A percentile compares a stretch with the other conserved stretches of the same genome.
Conservation (phyloP, 2,329 filamentous ascomycete genomes). For the Mycosphaerella arachidis region DNA sequence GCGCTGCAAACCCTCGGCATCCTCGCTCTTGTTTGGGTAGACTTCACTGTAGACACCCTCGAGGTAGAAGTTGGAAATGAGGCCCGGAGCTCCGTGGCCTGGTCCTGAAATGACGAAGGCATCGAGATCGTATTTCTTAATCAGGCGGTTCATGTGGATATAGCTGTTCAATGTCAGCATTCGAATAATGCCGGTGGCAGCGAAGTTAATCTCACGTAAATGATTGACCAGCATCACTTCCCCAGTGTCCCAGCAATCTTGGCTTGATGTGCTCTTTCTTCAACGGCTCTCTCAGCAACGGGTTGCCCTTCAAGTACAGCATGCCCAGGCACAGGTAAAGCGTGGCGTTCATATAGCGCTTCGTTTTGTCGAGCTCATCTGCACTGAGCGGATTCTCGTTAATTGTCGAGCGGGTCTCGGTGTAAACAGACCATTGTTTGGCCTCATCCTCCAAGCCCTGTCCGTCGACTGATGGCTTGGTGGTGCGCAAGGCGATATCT, state of each 20-base stretch:
- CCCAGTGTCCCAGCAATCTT: conserved; percentile 72
- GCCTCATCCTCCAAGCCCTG: conserved; percentile 23
- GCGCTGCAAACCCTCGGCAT: conserved; percentile 62
- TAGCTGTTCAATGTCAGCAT: conserved; percentile 39
- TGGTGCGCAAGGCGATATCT: conserved; percentile 7
- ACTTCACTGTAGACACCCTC: conserved; percentile 75
- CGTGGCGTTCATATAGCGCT: conserved; percentile 69
- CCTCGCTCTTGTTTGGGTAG: conserved; percentile 68
- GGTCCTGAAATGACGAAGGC: conserved; percentile 71
- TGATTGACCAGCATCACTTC: conserved; percentile 73
- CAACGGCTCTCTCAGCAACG: conserved; percentile 65
- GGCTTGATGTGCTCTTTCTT: conserved; percentile 67
- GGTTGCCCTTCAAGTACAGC: conserved; percentile 73
- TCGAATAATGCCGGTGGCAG: background rate
- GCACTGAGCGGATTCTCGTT: conserved; percentile 53
- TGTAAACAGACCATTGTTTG: conserved; percentile 30
- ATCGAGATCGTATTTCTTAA: conserved; percentile 69
- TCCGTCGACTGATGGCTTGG: background rate
- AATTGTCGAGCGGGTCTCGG: conserved; percentile 31
- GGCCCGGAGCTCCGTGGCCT: conserved; percentile 71
- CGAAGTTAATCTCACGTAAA: conserved; percentile 51
- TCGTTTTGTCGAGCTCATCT: conserved; percentile 64
- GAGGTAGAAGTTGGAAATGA: conserved; percentile 71
- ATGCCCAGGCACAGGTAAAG: conserved; percentile 73
- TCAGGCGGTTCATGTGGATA: conserved; percentile 76